Evolutionary conservation across 2,329 filamentous ascomycete species (phyloP), one percentile per base, ranked within the genome.

Genomic region (Aspergillus pseudonomiae): DNA sequence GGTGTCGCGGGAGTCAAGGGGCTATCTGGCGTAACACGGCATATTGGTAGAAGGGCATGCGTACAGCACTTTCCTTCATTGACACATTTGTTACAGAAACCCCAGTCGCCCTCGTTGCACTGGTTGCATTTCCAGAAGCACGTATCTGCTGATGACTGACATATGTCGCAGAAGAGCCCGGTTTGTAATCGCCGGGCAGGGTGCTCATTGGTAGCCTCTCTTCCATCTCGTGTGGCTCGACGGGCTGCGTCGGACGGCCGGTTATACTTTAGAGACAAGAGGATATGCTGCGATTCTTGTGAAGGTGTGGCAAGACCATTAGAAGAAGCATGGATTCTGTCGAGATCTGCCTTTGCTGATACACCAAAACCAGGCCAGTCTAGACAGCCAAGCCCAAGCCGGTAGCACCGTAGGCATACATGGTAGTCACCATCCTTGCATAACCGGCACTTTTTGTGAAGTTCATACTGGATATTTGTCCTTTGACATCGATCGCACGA

Each of bases 41-140:
- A 86, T 52, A 96, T 81, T 0, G 94, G 92, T 0, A 96, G 81
- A 0, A 98, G 83, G 7, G 91, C 84, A 73, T 98, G 94, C 0
- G 89, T 91, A 78, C 94, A 98, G 64, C 89, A 91, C 64, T 85
- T 85, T 19, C 92, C 93, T 75, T 90, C 88, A 63, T 94, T 94
- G 34, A 97, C 92, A 68, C 94, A 98, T 64, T 85, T 81, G 70
- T 94, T 93, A 79, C 94, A 98, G 75, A 92, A 97, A 0, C 94
- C 94, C 94, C 94, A 98, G 73, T 96, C 94, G 6, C 93, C 94
- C 66, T 95, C 89, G 71, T 97, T 97, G 79, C 94, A 98, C 30
- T 85, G 77, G 63, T 91, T 88, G 76, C 94, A 98, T 66, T 91
- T 89, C 94, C 94, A 98, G 78, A 92, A 96, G 77, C 92, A 95